These are phyloP conservation scores for Eutrema salsugineum DNA, from an alignment of 441 rosid genomes.

Conservation along the genomic window DNA sequence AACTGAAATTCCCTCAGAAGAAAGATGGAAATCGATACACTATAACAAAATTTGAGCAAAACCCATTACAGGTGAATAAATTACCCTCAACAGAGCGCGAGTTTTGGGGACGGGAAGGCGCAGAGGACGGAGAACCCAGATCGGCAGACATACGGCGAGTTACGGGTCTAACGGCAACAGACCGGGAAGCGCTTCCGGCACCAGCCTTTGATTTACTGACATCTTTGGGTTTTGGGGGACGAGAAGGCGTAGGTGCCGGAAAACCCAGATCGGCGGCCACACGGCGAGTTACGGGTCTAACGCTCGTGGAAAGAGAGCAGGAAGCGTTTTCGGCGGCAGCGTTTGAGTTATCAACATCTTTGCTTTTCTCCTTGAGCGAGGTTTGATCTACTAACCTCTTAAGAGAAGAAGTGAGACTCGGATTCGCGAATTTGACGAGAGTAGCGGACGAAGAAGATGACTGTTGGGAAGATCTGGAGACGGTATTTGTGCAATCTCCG, in stretches of 20 bases:
- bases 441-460: slow-evolving; percentile 33
- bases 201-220: neutral
- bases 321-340: neutral
- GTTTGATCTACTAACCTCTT: slow-evolving; percentile 24
- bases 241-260: slow-evolving; percentile 13
- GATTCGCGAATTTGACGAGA: slow-evolving; percentile 33
- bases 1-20: neutral
- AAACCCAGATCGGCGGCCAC: slow-evolving; percentile 4
- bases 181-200: neutral
- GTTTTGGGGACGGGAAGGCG: slow-evolving; percentile 15
- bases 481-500: slow-evolving; percentile 46
- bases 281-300: neutral
- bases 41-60: slow-evolving; percentile 1
- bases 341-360: neutral
- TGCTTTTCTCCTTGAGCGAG: slow-evolving; percentile 1
- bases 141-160: slow-evolving; percentile 29
- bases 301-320: neutral
- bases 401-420: slow-evolving; percentile 25
- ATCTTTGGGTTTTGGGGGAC: neutral
- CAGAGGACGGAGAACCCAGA: slow-evolving; percentile 24
- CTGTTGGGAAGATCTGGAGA: slow-evolving; percentile 25
- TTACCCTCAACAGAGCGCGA: slow-evolving; percentile 13
- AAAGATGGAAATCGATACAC: neutral
- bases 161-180: neutral
- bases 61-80: neutral